Base-by-base conservation (phyloP, 352 stramenopile species). In the Elongisporangium prolatum region DNA sequence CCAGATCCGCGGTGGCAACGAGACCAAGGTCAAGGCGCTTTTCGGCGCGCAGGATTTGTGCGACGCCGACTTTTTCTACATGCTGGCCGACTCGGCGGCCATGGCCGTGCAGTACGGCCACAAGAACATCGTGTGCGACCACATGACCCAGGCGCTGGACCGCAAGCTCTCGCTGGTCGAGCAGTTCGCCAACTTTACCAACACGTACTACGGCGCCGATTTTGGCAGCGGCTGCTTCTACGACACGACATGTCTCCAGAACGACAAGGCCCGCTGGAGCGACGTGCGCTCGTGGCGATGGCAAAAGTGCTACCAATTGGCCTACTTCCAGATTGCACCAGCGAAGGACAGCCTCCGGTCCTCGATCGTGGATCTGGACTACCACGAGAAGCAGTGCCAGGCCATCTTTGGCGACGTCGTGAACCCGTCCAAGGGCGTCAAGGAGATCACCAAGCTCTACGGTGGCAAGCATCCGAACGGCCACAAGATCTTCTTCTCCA, bases 41-140 rank as follows among this genome's bases (percentile, higher is more conserved):
- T 72, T 96, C 25, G 81, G 86, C 14, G 81, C 82, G 1, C 44
- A 84, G 24, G 70, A 63, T 11, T 64, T 95, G 25, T 67, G 54
- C 8, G 80, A 92, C 25, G 67, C 72, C 14, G 86, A 96, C 57
- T 96, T 96, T 63, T 92, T 92, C 67, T 96, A 96, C 71, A 96
- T 96, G 88, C 72, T 96, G 51, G 86, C 86, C 8, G 86, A 96
- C 63, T 68, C 84, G 18, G 86, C 86, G 17, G 85, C 88, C 1
- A 96, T 96, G 88, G 83, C 80, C 4, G 84, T 93, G 34, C 88
- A 96, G 67, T 96, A 96, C 64, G 83, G 87, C 5, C 75, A 85
- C 65, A 96, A 96, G 64, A 69, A 92, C 21, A 50, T 86, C 14
- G 69, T 96, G 52, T 96, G 88, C 48, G 38, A 65, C 22, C 72